Evolutionary conservation across 805 yeast genomes (phyloP).

Genomic region (Ascoidea asiatica): DNA sequence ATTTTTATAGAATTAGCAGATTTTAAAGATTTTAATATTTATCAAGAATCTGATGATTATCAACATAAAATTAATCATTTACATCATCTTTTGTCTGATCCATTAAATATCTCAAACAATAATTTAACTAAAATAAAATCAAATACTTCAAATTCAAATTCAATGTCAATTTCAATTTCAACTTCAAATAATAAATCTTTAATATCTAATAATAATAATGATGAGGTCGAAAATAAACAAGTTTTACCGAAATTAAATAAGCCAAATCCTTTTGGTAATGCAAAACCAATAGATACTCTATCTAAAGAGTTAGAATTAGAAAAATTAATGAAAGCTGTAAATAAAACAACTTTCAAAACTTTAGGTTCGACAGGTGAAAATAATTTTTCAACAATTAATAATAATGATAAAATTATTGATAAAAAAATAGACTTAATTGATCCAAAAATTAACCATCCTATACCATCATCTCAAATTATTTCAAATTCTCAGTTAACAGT

Average conservation of each 20-base stretch:
- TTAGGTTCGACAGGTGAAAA: conserved; percentile 1
- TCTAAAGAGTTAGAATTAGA: conserved; percentile 27
- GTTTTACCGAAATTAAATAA: conserved; percentile 14
- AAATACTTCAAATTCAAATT: not conserved
- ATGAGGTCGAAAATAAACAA: not conserved
- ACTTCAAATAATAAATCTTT: not conserved
- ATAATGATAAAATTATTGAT: not conserved
- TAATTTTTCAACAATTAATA: not conserved
- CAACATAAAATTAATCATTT: not conserved
- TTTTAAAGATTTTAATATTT: conserved; percentile 7
- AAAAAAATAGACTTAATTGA: not conserved
- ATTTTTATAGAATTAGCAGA: conserved; percentile 5
- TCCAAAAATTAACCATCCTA: not conserved
- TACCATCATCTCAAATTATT: not conserved
- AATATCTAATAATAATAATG: not conserved
- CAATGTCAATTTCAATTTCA: not conserved
- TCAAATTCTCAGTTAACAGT: not conserved
- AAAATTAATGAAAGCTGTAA: conserved; percentile 7
- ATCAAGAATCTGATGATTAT: conserved; percentile 1
- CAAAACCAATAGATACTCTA: conserved; percentile 32
- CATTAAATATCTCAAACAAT: not conserved
- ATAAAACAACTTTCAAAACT: conserved; percentile 9
- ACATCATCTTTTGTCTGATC: not conserved
- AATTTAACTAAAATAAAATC: not conserved
- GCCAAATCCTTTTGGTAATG: conserved; percentile 33